Evolutionary conservation across 2,329 filamentous ascomycete genomes (phyloP).

Genomic region (Coleophoma cylindrospora): DNA sequence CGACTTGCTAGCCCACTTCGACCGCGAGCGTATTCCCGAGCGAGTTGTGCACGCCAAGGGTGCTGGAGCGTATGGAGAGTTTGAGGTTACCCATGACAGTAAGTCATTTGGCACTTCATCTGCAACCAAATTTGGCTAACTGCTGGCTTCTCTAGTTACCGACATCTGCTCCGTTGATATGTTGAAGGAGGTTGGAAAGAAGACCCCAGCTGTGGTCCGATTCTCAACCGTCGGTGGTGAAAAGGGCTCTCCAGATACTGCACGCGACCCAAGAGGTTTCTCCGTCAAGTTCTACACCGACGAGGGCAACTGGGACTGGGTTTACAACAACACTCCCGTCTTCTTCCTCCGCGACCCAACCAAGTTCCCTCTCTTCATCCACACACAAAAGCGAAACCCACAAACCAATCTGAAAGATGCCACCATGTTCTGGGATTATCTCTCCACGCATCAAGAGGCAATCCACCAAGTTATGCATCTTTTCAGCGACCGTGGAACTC

Average conservation of each 20-base stretch:
- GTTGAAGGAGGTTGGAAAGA: constrained; percentile 57
- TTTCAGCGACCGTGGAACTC: constrained; percentile 62
- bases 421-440: constrained; percentile 39
- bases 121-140: background rate
- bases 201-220: constrained; percentile 60
- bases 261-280: constrained; percentile 64
- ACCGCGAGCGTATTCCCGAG: constrained; percentile 46
- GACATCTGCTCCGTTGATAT: background rate
- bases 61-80: constrained; percentile 27
- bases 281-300: constrained; percentile 68
- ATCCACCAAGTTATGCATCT: constrained; percentile 61
- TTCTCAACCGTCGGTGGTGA: constrained; percentile 71
- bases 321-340: constrained; percentile 71
- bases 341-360: constrained; percentile 73
- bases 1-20: constrained; percentile 52
- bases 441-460: constrained; percentile 55
- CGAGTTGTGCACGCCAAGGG: constrained; percentile 61
- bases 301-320: constrained; percentile 68
- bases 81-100: constrained; percentile 24
- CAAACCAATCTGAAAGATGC: constrained; percentile 66
- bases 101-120: constrained; percentile 17
- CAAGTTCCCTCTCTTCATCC: constrained; percentile 73
- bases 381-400: constrained; percentile 73
- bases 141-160: background rate
- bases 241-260: constrained; percentile 62